A percentile compares a stretch with the other conserved stretches of the same genome.
Evolutionary conservation across 2,329 filamentous ascomycete genomes (phyloP).

Genomic region (Penicillium brevicompactum): DNA sequence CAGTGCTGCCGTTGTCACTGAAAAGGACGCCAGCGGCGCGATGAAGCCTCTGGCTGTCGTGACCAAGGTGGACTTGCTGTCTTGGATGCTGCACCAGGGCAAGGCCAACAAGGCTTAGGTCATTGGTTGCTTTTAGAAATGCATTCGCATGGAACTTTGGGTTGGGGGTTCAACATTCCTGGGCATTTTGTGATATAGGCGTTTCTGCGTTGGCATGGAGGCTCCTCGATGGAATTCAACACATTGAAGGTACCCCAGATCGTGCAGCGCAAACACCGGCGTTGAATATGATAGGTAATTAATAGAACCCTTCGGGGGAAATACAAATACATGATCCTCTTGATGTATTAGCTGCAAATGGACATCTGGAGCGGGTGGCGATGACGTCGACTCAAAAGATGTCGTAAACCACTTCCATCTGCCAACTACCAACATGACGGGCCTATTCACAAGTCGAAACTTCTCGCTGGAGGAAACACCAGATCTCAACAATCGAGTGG

Average conservation of each 20-base stretch:
- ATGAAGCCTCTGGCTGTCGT: conserved; percentile 85
- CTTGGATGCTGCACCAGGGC: conserved; percentile 78
- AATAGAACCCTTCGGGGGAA: not conserved
- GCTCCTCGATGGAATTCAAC: conserved; percentile 22
- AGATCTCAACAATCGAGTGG: conserved; percentile 28
- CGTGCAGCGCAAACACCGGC: conserved; percentile 7
- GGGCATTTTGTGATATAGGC: conserved; percentile 10
- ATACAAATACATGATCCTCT: not conserved
- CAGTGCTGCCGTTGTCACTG: conserved; percentile 90
- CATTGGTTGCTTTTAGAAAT: conserved; percentile 1
- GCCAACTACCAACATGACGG: conserved; percentile 23
- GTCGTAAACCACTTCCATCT: not conserved
- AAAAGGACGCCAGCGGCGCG: conserved; percentile 62
- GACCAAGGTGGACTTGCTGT: conserved; percentile 93
- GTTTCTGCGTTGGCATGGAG: conserved; percentile 10
- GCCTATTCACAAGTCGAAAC: conserved; percentile 28
- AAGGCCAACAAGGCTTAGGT: conserved; percentile 24
- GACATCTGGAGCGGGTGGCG: not conserved
- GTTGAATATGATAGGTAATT: conserved; percentile 8
- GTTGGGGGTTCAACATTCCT: conserved; percentile 24
- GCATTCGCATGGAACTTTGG: conserved; percentile 13
- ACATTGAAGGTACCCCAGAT: conserved; percentile 13
- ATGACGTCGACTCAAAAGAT: not conserved
- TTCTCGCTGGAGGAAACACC: conserved; percentile 32
- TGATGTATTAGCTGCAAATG: not conserved